Percentiles rank a stretch among this genome's conserved stretches.
These are phyloP conservation scores for Hanseniaspora mollemarum DNA, from an alignment of 805 yeast genomes.

Conservation along the genomic window DNA sequence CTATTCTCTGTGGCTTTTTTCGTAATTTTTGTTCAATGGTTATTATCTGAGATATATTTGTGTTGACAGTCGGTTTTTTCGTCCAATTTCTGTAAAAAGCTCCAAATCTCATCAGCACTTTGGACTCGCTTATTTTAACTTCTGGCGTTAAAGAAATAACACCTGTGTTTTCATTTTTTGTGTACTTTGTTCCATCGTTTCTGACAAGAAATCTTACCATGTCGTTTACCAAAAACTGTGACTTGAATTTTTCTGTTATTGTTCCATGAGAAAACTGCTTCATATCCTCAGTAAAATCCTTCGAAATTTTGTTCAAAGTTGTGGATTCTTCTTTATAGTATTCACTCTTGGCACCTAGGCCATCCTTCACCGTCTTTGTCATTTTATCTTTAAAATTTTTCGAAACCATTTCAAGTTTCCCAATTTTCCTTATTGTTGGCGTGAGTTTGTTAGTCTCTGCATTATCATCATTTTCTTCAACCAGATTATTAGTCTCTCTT, in stretches of 20 bases:
- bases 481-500: constrained; percentile 2
- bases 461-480: neutral
- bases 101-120: constrained; percentile 11
- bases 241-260: constrained; percentile 2
- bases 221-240: constrained; percentile 7
- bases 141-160: neutral
- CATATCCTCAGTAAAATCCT: constrained; percentile 11
- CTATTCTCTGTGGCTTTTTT: constrained; percentile 21
- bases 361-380: neutral
- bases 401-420: constrained; percentile 7
- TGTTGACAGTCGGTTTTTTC: constrained; percentile 1
- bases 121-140: neutral
- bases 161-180: constrained; percentile 1
- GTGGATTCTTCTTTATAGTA: constrained; percentile 14
- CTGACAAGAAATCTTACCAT: constrained; percentile 6
- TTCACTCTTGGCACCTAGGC: constrained; percentile 15
- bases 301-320: constrained; percentile 8
- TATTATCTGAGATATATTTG: constrained; percentile 6
- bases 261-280: constrained; percentile 4
- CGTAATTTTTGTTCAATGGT: constrained; percentile 20
- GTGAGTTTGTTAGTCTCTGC: neutral
- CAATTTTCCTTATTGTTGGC: constrained; percentile 1
- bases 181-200: neutral
- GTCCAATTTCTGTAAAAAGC: constrained; percentile 14
- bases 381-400: constrained; percentile 5